Evolutionary conservation across 176 grass and related monocot species (phyloP).

Genomic region (Poa annua): DNA sequence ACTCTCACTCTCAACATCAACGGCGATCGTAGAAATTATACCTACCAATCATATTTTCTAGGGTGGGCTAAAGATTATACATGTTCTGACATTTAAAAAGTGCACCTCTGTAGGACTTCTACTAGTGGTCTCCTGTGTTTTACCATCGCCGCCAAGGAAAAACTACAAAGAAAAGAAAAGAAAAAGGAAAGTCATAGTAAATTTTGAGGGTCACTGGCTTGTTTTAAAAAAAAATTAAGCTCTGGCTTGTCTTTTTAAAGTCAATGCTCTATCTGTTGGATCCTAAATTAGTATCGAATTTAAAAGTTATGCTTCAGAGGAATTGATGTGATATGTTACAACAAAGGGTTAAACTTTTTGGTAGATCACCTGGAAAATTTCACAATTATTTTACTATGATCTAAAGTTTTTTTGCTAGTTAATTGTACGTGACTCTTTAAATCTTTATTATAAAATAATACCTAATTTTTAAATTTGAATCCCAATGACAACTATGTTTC

Average conservation of each 20-base stretch:
- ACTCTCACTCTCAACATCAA: neutral
- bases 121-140: neutral
- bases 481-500: neutral
- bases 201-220: neutral
- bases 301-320: neutral
- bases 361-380: too few relatives aligned
- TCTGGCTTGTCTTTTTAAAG: neutral
- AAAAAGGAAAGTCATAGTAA: neutral
- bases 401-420: neutral
- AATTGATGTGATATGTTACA: neutral
- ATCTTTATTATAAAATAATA: neutral
- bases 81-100: neutral
- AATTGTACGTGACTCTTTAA: neutral
- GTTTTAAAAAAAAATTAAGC: neutral
- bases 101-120: neutral
- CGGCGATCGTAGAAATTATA: neutral
- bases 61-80: neutral
- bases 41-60: neutral
- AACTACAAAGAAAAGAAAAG: neutral
- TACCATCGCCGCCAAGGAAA: neutral
- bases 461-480: neutral
- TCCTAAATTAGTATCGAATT: neutral
- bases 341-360: neutral
- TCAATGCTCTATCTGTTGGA: neutral
- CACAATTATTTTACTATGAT: neutral